phyloP scores from a whole-genome alignment of 768 basidiomycete species.

The Podaxis sp. region DNA sequence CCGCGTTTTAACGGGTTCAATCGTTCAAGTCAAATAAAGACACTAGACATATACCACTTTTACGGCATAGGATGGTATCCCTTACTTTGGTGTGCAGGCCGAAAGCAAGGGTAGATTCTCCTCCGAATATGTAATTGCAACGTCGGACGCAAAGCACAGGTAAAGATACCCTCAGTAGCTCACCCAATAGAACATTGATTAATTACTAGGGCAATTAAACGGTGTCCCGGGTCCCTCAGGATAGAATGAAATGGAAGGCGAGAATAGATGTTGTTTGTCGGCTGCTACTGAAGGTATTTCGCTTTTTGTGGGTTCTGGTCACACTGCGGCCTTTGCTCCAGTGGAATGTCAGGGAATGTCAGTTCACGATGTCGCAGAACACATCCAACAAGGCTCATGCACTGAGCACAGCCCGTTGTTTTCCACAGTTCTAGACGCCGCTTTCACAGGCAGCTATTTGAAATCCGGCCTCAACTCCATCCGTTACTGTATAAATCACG shows the following conservation, averaged over 20 bases:
- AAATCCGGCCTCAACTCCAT: not conserved
- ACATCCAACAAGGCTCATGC: not conserved
- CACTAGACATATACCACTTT: not conserved
- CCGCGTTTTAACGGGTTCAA: not conserved
- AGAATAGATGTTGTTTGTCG: not conserved
- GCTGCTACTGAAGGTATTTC: slow-evolving; percentile 11
- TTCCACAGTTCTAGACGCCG: not conserved
- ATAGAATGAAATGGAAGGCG: not conserved
- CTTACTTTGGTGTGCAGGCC: not conserved
- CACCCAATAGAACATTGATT: not conserved
- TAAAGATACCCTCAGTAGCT: not conserved
- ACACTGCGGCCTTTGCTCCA: not conserved
- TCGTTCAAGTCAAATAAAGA: not conserved
- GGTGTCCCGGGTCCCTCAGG: slow-evolving; percentile 16
- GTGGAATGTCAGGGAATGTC: not conserved
- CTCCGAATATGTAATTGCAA: not conserved
- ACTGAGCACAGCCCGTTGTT: not conserved
- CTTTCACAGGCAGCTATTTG: not conserved
- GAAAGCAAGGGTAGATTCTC: not conserved
- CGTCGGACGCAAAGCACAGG: not conserved
- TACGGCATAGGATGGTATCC: not conserved
- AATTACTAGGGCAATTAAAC: not conserved
- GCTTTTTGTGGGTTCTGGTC: slow-evolving; percentile 12
- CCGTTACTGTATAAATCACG: not conserved
- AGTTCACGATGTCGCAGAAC: not conserved